These are phyloP conservation scores for Phytophthora litchii DNA, from an alignment of 352 stramenopile species.

Conservation along the genomic window DNA sequence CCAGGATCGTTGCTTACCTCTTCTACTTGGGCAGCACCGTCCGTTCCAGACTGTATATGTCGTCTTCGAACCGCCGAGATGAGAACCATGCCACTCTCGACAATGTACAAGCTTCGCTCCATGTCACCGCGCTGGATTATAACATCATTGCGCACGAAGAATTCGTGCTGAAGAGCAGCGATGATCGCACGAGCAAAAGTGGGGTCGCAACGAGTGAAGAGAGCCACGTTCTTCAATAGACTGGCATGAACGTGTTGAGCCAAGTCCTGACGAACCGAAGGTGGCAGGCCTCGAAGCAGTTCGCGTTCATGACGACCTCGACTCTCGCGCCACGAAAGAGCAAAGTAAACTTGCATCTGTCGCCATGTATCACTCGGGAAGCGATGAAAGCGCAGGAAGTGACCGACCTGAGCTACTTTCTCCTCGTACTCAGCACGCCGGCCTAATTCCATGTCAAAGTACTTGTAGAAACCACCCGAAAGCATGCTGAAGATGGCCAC, in stretches of 20 bases:
- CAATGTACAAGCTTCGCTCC: slow-evolving; percentile 67
- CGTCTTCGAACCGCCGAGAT: slow-evolving; percentile 52
- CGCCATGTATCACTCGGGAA: slow-evolving; percentile 60
- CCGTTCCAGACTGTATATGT: neutral
- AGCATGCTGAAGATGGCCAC: slow-evolving; percentile 78
- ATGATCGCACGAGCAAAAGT: slow-evolving; percentile 66
- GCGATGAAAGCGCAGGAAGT: slow-evolving; percentile 71
- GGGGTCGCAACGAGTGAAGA: slow-evolving; percentile 66
- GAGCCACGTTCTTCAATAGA: slow-evolving; percentile 59
- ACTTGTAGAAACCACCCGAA: slow-evolving; percentile 70
- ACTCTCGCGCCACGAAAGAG: slow-evolving; percentile 69
- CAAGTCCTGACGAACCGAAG: slow-evolving; percentile 60
- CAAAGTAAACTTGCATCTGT: slow-evolving; percentile 81
- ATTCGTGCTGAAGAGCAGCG: slow-evolving; percentile 68
- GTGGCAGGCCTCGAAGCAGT: slow-evolving; percentile 55
- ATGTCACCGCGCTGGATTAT: slow-evolving; percentile 74
- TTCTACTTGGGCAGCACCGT: neutral
- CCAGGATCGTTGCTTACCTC: slow-evolving; percentile 13
- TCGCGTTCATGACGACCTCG: slow-evolving; percentile 68
- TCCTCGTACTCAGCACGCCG: slow-evolving; percentile 71
- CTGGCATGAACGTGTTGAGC: slow-evolving; percentile 67
- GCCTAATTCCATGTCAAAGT: slow-evolving; percentile 76
- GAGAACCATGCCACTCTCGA: slow-evolving; percentile 72
- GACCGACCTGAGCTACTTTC: slow-evolving; percentile 54
- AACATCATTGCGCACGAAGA: slow-evolving; percentile 77